Percentiles rank a stretch among this genome's conserved stretches.
Evolutionary conservation across 2,329 filamentous ascomycete species (phyloP).

Genomic region (Verticillium tricorpus): DNA sequence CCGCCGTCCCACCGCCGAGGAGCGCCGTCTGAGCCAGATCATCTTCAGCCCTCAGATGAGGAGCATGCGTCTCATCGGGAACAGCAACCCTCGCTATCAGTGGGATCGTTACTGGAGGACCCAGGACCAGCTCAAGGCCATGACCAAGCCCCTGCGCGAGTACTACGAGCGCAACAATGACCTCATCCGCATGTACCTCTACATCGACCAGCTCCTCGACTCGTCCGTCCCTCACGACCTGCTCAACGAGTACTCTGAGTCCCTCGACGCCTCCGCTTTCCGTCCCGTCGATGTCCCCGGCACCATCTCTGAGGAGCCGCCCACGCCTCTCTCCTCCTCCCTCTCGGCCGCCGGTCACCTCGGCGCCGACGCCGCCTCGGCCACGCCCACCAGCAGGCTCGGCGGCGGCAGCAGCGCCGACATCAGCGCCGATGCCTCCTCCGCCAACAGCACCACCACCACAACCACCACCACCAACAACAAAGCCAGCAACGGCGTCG

Average conservation of each 20-base stretch:
- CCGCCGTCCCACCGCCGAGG: conserved; percentile 43
- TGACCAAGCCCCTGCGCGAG: conserved; percentile 71
- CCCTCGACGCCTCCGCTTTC: conserved; percentile 52
- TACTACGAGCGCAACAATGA: conserved; percentile 91
- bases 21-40: conserved; percentile 54
- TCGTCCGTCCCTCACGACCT: conserved; percentile 89
- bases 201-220: conserved; percentile 86
- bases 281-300: conserved; percentile 58
- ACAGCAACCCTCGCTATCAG: conserved; percentile 77
- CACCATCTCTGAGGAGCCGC: conserved; percentile 70
- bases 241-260: conserved; percentile 77
- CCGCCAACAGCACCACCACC: conserved; percentile 12
- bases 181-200: conserved; percentile 85
- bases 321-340: conserved; percentile 9
- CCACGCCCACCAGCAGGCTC: conserved; percentile 57
- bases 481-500: background rate
- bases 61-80: conserved; percentile 83
- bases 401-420: conserved; percentile 66
- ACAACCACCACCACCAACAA: background rate
- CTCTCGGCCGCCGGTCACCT: background rate
- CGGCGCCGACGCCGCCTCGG: background rate
- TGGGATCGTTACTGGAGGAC: conserved; percentile 87
- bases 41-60: conserved; percentile 69
- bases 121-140: conserved; percentile 65
- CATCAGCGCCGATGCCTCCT: conserved; percentile 14